Evolutionary conservation across 2,329 filamentous ascomycete species (phyloP), one percentile per base, ranked within the genome.

Genomic region (Alternaria sp.): DNA sequence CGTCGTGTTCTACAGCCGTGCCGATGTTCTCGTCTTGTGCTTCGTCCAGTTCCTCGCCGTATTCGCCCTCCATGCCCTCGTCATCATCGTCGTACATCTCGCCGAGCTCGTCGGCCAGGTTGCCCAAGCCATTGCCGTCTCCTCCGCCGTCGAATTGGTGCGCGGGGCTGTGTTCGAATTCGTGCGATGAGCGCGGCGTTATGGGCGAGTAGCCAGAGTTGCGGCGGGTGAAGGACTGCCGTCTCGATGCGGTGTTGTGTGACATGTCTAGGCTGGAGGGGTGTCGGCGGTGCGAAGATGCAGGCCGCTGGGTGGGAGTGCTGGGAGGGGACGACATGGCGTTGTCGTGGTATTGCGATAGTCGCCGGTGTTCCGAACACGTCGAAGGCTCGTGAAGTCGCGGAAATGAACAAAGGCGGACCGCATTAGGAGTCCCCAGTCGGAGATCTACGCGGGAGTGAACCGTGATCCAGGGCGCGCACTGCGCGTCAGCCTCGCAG

Each of bases 71-170:
- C 23, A 81, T 82, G 15, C 83, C 85, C 43, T 89, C 88, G 44
- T 88, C 89, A 9, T 88, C 90, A 32, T 88, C 89, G 46, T 87
- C 88, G 77, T 91, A 88, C 5, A 90, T 89, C 43, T 91, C 91
- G 2, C 90, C 92, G 51, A 96, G 83, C 79, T 96, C 92, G 79
- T 95, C 92, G 2, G 92, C 92, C 52, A 96, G 80, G 70, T 93
- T 94, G 30, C 92, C 92, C 66, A 93, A 83, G 9, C 90, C 90
- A 60, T 70, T 72, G 65, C 88, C 88, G 50, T 80, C 82, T 54
- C 75, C 78, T 15, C 72, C 76, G 10, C 76, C 78, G 56, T 78
- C 79, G 8, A 78, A 77, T 60, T 77, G 75, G 13, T 81, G 80
- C 44, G 73, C 77, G 3, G 78, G 77, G 47, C 75, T 73, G 57